Percentiles rank a stretch among this genome's conserved stretches.
Conservation (phyloP, 169 alveolate genomes). For the Eimeria sp. region DNA sequence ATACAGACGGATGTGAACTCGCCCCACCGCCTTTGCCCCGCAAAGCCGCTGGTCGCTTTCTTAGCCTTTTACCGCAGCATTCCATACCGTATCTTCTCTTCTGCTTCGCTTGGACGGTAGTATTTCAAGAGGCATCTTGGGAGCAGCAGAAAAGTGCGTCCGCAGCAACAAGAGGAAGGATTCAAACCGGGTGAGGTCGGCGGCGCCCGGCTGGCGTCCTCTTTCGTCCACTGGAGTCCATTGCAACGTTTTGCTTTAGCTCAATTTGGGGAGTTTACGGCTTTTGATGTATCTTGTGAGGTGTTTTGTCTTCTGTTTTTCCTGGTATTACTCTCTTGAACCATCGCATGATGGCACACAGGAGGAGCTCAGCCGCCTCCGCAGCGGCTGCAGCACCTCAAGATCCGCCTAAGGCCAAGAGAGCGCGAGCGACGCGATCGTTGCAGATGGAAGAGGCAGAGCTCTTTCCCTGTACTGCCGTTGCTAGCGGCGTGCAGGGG, state of each 20-base stretch:
- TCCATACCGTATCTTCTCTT: background rate
- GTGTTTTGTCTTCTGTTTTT: background rate
- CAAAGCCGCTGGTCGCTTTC: constrained; percentile 45
- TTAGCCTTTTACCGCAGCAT: background rate
- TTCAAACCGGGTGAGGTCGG: constrained; percentile 8
- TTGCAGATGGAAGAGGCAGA: constrained; percentile 34
- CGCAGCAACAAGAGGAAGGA: background rate
- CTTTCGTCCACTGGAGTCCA: background rate
- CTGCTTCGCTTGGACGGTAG: background rate
- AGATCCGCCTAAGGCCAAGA: background rate
- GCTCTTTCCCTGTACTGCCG: background rate
- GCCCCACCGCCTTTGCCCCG: constrained; percentile 47
- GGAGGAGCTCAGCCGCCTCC: background rate
- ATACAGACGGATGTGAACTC: background rate
- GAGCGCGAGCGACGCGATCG: background rate
- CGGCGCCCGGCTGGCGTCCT: constrained; percentile 18
- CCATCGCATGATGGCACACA: background rate
- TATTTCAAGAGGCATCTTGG: background rate
- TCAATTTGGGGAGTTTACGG: background rate
- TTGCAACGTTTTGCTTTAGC: background rate
- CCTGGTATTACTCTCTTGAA: background rate
- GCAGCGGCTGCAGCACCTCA: constrained; percentile 20
- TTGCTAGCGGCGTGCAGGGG: background rate
- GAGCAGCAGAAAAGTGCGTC: background rate
- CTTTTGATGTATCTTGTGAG: background rate